These are phyloP conservation scores for Mycena vulgaris DNA, from an alignment of 768 basidiomycete genomes.

Conservation along the genomic window DNA sequence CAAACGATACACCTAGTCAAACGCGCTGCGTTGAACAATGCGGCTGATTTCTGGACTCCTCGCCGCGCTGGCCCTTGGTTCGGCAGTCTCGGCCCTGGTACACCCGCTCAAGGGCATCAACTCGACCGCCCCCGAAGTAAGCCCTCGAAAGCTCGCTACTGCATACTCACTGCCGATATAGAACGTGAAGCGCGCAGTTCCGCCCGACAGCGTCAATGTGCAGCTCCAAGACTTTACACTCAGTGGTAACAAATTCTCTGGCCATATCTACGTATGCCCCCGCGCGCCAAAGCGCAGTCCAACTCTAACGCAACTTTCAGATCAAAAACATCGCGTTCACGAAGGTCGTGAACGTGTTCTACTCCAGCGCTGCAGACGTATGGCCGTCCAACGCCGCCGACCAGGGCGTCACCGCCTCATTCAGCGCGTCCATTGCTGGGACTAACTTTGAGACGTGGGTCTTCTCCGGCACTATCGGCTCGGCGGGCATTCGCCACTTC, in stretches of 20 bases:
- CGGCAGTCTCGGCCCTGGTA: not conserved
- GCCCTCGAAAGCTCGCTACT: not conserved
- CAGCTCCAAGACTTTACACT: conserved; percentile 21
- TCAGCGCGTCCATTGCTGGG: conserved; percentile 8
- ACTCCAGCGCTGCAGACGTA: conserved; percentile 13
- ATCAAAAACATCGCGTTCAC: conserved; percentile 17
- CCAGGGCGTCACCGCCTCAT: conserved; percentile 15
- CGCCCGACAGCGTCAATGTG: conserved; percentile 17
- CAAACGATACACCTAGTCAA: no score
- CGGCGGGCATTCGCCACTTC: conserved; percentile 16
- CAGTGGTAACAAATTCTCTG: conserved; percentile 1
- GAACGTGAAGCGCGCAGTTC: not conserved
- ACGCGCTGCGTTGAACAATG: no score
- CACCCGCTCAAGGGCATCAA: not conserved
- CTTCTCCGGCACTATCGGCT: conserved; percentile 5
- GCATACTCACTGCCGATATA: conserved; percentile 2
- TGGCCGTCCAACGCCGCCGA: conserved; percentile 11
- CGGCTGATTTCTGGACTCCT: not conserved
- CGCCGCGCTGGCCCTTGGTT: not conserved
- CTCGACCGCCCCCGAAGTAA: not conserved
- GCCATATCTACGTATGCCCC: conserved; percentile 1
- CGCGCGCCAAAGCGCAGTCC: not conserved
- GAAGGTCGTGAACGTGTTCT: conserved; percentile 14
- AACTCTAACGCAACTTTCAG: not conserved
- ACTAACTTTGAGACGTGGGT: conserved; percentile 26